These are phyloP conservation scores for Leccinum pellstonianum DNA, from an alignment of 768 basidiomycete genomes.

Conservation along the genomic window DNA sequence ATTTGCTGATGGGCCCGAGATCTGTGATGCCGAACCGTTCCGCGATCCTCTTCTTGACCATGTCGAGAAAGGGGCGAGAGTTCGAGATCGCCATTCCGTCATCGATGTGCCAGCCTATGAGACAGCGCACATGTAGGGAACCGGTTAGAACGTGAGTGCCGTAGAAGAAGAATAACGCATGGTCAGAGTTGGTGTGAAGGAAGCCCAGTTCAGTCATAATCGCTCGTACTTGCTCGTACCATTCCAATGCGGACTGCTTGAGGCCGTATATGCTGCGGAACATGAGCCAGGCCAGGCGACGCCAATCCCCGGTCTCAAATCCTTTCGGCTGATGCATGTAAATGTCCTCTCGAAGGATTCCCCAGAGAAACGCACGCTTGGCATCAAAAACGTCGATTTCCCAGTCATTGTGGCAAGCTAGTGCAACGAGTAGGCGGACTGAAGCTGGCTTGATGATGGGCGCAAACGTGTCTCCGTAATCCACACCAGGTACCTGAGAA, in stretches of 20 bases:
- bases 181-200: background rate
- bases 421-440: rapidly evolving
- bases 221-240: background rate
- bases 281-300: too few relatives aligned
- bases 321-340: background rate
- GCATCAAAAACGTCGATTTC: background rate
- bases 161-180: background rate
- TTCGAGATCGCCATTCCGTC: background rate
- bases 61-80: background rate
- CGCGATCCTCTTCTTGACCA: background rate
- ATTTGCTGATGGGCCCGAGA: background rate
- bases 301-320: too few relatives aligned
- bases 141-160: background rate
- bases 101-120: background rate
- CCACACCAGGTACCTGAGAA: background rate
- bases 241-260: too few relatives aligned
- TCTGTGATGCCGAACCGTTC: background rate
- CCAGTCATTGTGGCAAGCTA: background rate
- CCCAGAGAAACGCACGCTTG: background rate
- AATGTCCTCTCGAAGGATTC: background rate
- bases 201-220: background rate
- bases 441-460: background rate
- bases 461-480: background rate
- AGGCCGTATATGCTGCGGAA: too few relatives aligned
- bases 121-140: background rate